phyloP scores from a whole-genome alignment of 2,329 filamentous ascomycete genomes.

The Pestalotiopsis fici region DNA sequence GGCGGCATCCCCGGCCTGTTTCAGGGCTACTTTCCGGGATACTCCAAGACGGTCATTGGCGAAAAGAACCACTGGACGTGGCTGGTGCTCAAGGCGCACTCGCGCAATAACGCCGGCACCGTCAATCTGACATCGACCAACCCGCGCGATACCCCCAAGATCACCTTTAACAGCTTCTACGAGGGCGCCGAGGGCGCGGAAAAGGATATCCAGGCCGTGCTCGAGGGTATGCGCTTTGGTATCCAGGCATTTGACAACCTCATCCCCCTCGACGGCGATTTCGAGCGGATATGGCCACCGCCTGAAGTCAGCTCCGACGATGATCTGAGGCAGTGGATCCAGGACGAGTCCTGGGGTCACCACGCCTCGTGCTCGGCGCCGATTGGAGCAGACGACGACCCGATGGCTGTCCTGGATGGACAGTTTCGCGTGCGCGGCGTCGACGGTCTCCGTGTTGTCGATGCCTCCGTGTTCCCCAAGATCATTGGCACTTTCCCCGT shows the following conservation, averaged over 20 bases:
- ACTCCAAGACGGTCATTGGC: conserved; percentile 14
- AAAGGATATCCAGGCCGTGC: conserved; percentile 52
- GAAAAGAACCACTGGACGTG: not conserved
- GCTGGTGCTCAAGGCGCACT: not conserved
- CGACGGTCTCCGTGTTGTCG: conserved; percentile 52
- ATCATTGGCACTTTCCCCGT: conserved; percentile 41
- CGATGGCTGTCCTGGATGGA: conserved; percentile 51
- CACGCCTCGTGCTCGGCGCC: conserved; percentile 27
- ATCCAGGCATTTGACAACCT: conserved; percentile 45
- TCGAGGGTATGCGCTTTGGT: conserved; percentile 55
- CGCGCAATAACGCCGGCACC: not conserved
- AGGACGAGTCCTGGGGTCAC: conserved; percentile 28
- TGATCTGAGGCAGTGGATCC: conserved; percentile 23
- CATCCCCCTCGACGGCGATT: conserved; percentile 38
- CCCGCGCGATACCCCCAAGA: conserved; percentile 63
- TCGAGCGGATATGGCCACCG: conserved; percentile 23
- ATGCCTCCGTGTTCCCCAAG: conserved; percentile 51
- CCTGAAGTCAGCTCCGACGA: conserved; percentile 18
- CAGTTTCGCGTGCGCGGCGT: conserved; percentile 54
- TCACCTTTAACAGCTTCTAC: conserved; percentile 64
- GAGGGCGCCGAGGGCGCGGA: conserved; percentile 47
- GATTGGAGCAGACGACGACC: conserved; percentile 43
- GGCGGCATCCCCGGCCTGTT: conserved; percentile 33
- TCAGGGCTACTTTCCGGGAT: conserved; percentile 33
- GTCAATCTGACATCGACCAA: conserved; percentile 33